phyloP scores from a whole-genome alignment of 1,284 basidiomycete genomes.

The Ustilago loliicola region DNA sequence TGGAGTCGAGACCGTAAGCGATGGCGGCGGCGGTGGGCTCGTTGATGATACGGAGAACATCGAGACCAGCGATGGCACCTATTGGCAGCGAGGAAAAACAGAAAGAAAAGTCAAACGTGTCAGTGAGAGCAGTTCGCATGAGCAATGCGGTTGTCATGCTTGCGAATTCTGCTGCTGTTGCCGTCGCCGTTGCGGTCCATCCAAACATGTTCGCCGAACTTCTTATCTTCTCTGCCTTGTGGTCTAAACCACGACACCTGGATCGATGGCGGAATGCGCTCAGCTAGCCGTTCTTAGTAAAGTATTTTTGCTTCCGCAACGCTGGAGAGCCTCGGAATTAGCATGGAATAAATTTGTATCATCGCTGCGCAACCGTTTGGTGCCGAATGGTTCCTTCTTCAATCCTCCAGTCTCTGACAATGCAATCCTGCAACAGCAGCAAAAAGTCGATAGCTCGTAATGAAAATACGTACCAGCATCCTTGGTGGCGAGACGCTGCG shows the following conservation, averaged over 20 bases:
- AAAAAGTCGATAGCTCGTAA: background rate
- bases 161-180: constrained; percentile 7
- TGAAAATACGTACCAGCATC: constrained; percentile 67
- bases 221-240: background rate
- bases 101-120: background rate
- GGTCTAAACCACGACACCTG: background rate
- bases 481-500: constrained; percentile 78
- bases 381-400: background rate
- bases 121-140: constrained; percentile 6
- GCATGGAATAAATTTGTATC: constrained; percentile 69
- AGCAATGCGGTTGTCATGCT: background rate
- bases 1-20: constrained; percentile 75
- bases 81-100: constrained; percentile 2
- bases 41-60: constrained; percentile 80
- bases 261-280: constrained; percentile 37
- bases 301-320: constrained; percentile 55
- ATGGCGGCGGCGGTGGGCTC: constrained; percentile 74
- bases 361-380: constrained; percentile 60
- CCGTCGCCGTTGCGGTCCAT: background rate
- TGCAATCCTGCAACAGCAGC: constrained; percentile 8
- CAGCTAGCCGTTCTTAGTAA: constrained; percentile 66
- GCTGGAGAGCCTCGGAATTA: constrained; percentile 67
- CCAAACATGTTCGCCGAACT: background rate
- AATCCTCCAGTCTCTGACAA: background rate
- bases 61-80: constrained; percentile 77